A percentile compares a stretch with the other conserved stretches of the same genome.
These are phyloP conservation scores for Hyphopichia homilentoma DNA, from an alignment of 805 yeast genomes.

Conservation along the genomic window DNA sequence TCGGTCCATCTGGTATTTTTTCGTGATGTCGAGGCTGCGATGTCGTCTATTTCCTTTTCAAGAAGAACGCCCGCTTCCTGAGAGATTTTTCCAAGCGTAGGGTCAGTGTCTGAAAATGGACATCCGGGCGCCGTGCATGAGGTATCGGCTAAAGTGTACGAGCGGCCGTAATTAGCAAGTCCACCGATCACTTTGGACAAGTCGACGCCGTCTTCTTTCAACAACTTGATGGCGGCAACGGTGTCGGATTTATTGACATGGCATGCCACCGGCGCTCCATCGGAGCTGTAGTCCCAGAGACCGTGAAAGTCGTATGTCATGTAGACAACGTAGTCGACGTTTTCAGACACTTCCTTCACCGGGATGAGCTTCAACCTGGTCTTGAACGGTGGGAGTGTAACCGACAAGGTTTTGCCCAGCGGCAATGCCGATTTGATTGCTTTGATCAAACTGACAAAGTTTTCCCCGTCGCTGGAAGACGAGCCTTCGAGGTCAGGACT, in stretches of 20 bases:
- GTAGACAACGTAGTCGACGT: slow-evolving; percentile 12
- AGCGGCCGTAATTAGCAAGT: slow-evolving; percentile 17
- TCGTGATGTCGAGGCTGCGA: slow-evolving; percentile 6
- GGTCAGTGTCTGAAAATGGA: slow-evolving; percentile 8
- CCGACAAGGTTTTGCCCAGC: slow-evolving; percentile 10
- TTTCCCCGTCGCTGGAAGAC: slow-evolving; percentile 11
- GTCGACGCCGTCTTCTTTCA: slow-evolving; percentile 15
- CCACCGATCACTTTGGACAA: slow-evolving; percentile 15
- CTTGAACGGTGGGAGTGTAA: slow-evolving; percentile 15
- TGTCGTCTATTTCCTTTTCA: slow-evolving; percentile 10
- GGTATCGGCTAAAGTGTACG: slow-evolving; percentile 8
- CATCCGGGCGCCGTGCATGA: slow-evolving; percentile 12
- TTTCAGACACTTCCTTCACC: slow-evolving; percentile 10
- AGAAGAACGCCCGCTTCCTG: slow-evolving; percentile 10
- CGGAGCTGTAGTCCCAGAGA: slow-evolving; percentile 8
- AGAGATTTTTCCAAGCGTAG: slow-evolving; percentile 7
- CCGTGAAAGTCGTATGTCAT: slow-evolving; percentile 16
- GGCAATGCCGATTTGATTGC: slow-evolving; percentile 8
- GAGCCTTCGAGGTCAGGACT: slow-evolving; percentile 10
- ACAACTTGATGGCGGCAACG: slow-evolving; percentile 8
- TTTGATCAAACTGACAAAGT: slow-evolving; percentile 11
- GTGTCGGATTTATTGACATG: slow-evolving; percentile 10
- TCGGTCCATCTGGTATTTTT: slow-evolving; percentile 11
- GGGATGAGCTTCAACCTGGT: slow-evolving; percentile 14
- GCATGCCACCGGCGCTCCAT: slow-evolving; percentile 10